phyloP scores from a whole-genome alignment of 805 yeast genomes.

The Teunomyces pallodes region DNA sequence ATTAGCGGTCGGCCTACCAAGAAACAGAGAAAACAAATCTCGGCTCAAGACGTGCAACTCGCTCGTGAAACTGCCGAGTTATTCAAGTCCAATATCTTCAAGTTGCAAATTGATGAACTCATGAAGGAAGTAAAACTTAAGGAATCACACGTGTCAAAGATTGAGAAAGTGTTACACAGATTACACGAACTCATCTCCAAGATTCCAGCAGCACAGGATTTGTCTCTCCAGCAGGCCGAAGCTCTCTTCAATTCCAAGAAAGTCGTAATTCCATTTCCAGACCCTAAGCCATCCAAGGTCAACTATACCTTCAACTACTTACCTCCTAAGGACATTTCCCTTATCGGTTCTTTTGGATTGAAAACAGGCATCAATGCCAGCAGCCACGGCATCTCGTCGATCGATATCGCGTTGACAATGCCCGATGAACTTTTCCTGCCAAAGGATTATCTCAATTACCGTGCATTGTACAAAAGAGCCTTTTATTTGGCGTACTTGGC shows the following conservation, averaged over 20 bases:
- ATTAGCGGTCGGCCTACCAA: conserved; percentile 25
- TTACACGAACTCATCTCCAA: conserved; percentile 65
- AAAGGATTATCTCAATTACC: conserved; percentile 86
- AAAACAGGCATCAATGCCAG: conserved; percentile 59
- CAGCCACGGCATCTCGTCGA: conserved; percentile 27
- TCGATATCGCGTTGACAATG: conserved; percentile 83
- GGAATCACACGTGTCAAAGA: conserved; percentile 59
- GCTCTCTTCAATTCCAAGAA: conserved; percentile 48
- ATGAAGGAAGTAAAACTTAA: conserved; percentile 76
- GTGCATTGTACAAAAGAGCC: conserved; percentile 87
- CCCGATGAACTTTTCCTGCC: conserved; percentile 71
- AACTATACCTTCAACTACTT: conserved; percentile 69
- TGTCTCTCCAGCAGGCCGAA: conserved; percentile 60
- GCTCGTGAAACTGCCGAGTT: conserved; percentile 93
- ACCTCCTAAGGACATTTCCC: conserved; percentile 70
- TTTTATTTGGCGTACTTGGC: conserved; percentile 82
- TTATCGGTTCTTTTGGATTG: conserved; percentile 87
- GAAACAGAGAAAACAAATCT: conserved; percentile 38
- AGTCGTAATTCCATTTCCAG: conserved; percentile 79
- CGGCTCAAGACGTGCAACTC: conserved; percentile 82
- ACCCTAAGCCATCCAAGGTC: conserved; percentile 76
- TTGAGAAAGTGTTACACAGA: conserved; percentile 75
- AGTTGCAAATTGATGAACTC: conserved; percentile 89
- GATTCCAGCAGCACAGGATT: conserved; percentile 55
- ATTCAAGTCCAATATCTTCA: conserved; percentile 93